Percentiles rank a stretch among this genome's conserved stretches.
Evolutionary conservation across 73 alveolate species (phyloP).

Genomic region (Tetrahymena elliotti): DNA sequence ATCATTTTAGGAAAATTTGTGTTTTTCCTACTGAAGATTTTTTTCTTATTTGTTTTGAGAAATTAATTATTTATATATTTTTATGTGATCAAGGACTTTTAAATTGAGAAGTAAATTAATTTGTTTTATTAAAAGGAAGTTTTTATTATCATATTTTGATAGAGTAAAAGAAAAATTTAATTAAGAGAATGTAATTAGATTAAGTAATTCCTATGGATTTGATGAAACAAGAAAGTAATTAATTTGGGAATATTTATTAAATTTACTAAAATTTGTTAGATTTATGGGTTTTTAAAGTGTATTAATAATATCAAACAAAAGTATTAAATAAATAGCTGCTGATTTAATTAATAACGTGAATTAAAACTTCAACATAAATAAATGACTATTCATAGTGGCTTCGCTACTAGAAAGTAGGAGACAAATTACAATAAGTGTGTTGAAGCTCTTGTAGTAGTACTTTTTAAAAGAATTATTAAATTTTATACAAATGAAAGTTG

Average conservation of each 20-base stretch:
- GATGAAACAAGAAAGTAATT: too few relatives aligned
- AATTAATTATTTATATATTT: neutral
- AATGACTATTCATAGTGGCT: neutral
- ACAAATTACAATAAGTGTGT: neutral
- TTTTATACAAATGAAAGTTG: neutral
- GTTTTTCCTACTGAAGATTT: neutral
- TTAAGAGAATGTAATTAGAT: too few relatives aligned
- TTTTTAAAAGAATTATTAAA: neutral
- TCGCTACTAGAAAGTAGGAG: neutral
- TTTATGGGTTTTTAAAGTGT: neutral
- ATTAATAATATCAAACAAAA: neutral
- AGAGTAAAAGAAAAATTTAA: too few relatives aligned
- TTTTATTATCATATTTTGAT: too few relatives aligned
- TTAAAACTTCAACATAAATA: neutral
- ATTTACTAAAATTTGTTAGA: neutral
- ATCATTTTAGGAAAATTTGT: neutral
- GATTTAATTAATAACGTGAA: neutral
- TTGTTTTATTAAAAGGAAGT: too few relatives aligned
- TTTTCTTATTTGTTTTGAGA: neutral
- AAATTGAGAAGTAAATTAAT: neutral
- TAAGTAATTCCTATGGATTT: neutral
- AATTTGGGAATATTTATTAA: neutral
- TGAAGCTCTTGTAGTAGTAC: neutral
- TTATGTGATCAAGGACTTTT: neutral
- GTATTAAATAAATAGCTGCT: neutral